Percentiles rank a stretch among this genome's conserved stretches.
Evolutionary conservation across 192 early-diverging fungal genomes (phyloP).

Genomic region (Rhizoclosmatium sp.): DNA sequence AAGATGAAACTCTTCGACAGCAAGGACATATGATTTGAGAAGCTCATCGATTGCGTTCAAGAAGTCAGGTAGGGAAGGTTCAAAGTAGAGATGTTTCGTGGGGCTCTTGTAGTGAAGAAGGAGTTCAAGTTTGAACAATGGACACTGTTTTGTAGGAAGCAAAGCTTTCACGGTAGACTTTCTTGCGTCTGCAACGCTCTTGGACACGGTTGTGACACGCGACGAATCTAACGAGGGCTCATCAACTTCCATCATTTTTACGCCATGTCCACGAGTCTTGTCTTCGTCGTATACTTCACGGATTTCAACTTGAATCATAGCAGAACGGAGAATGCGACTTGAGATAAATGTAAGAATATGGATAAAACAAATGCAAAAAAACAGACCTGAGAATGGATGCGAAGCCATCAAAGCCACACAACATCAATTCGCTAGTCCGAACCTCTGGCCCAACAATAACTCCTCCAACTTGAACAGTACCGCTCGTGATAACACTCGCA

Average conservation of each 20-base stretch:
- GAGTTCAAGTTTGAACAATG: slow-evolving; percentile 61
- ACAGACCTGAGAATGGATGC: slow-evolving; percentile 40
- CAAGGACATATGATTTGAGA: slow-evolving; percentile 55
- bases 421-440: slow-evolving; percentile 49
- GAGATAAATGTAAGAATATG: slow-evolving; percentile 13
- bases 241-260: slow-evolving; percentile 10
- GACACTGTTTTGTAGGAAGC: slow-evolving; percentile 32
- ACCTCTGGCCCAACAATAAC: slow-evolving; percentile 60
- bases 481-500: background rate
- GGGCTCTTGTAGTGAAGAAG: slow-evolving; percentile 40
- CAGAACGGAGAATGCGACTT: slow-evolving; percentile 23
- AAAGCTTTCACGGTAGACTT: background rate
- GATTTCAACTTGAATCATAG: slow-evolving; percentile 19
- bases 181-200: too few species aligned
- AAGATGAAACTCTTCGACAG: slow-evolving; percentile 51
- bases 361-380: slow-evolving; percentile 5
- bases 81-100: slow-evolving; percentile 50
- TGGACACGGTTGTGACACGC: too few species aligned
- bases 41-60: slow-evolving; percentile 54
- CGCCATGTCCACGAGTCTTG: background rate
- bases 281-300: slow-evolving; percentile 35
- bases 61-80: slow-evolving; percentile 58
- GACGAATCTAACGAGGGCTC: background rate
- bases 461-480: slow-evolving; percentile 59
- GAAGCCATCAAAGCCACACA: slow-evolving; percentile 62